These are phyloP conservation scores for Purpureocillium lavendulum DNA, from an alignment of 2,329 filamentous ascomycete species.

Conservation along the genomic window DNA sequence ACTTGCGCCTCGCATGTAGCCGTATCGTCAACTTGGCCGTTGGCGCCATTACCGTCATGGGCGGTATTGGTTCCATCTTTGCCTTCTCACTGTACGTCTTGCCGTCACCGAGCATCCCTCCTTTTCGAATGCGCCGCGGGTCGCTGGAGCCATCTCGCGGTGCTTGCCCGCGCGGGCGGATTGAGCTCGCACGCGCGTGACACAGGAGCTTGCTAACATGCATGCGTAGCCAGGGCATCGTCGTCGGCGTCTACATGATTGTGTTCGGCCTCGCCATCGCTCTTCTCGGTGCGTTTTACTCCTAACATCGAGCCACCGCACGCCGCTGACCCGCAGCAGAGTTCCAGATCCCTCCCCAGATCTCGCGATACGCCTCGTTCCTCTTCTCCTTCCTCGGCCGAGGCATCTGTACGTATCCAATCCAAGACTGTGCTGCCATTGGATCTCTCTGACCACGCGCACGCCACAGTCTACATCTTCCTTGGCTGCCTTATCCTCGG, in stretches of 20 bases:
- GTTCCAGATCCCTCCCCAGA: conserved; percentile 89
- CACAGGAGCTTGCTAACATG: not conserved
- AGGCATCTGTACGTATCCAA: conserved; percentile 69
- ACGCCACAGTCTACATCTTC: conserved; percentile 79
- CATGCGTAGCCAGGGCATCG: conserved; percentile 35
- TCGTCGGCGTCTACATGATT: conserved; percentile 82
- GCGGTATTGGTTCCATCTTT: conserved; percentile 70
- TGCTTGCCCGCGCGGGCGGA: no score
- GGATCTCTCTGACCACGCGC: conserved; percentile 3
- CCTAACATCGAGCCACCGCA: not conserved
- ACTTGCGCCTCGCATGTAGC: conserved; percentile 39
- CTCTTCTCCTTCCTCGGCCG: conserved; percentile 96
- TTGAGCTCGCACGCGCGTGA: not conserved
- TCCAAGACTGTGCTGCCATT: not conserved
- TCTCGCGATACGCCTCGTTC: conserved; percentile 91
- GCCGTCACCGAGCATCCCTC: not conserved
- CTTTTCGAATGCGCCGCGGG: not conserved
- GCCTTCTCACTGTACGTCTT: conserved; percentile 46
- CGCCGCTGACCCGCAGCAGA: conserved; percentile 40
- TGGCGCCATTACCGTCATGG: conserved; percentile 78
- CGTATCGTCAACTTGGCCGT: conserved; percentile 90
- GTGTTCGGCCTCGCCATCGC: conserved; percentile 77
- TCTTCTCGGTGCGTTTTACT: conserved; percentile 42
- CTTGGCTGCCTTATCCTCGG: conserved; percentile 79
- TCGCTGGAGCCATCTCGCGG: not conserved